Conservation (phyloP, 805 yeast genomes). For the Zygosaccharomyces bisporus region DNA sequence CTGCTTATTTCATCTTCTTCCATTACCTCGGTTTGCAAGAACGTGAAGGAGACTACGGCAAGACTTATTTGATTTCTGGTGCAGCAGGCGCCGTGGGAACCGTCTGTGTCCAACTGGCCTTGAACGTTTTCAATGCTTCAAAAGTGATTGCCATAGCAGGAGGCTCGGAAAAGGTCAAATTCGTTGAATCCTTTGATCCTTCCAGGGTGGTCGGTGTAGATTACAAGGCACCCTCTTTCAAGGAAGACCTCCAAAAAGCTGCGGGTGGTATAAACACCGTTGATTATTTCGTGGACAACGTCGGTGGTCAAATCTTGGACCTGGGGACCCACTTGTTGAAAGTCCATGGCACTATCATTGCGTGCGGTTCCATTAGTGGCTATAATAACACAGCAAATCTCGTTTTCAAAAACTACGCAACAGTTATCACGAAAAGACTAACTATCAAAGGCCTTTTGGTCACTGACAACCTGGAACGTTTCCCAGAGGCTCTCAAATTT, state of each 20-base stretch:
- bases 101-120: conserved; percentile 53
- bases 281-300: conserved; percentile 57
- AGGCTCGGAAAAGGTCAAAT: conserved; percentile 50
- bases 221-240: conserved; percentile 45
- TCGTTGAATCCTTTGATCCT: conserved; percentile 48
- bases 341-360: conserved; percentile 44
- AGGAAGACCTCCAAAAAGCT: conserved; percentile 34
- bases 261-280: conserved; percentile 47
- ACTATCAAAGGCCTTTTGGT: conserved; percentile 52
- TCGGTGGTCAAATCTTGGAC: conserved; percentile 58
- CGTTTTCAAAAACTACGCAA: conserved; percentile 40
- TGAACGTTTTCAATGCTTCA: conserved; percentile 48
- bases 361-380: conserved; percentile 63
- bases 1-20: conserved; percentile 56
- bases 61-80: conserved; percentile 54
- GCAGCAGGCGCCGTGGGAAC: conserved; percentile 78
- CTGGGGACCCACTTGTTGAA: conserved; percentile 38
- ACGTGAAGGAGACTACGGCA: conserved; percentile 39
- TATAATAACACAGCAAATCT: conserved; percentile 44
- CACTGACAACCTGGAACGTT: conserved; percentile 40
- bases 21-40: conserved; percentile 46
- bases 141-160: conserved; percentile 63
- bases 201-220: conserved; percentile 51
- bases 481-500: conserved; percentile 38
- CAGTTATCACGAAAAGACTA: conserved; percentile 49